Evolutionary conservation across 2,329 filamentous ascomycete species (phyloP), one percentile per base, ranked within the genome.

Genomic region (Bipolaris sorokiniana): DNA sequence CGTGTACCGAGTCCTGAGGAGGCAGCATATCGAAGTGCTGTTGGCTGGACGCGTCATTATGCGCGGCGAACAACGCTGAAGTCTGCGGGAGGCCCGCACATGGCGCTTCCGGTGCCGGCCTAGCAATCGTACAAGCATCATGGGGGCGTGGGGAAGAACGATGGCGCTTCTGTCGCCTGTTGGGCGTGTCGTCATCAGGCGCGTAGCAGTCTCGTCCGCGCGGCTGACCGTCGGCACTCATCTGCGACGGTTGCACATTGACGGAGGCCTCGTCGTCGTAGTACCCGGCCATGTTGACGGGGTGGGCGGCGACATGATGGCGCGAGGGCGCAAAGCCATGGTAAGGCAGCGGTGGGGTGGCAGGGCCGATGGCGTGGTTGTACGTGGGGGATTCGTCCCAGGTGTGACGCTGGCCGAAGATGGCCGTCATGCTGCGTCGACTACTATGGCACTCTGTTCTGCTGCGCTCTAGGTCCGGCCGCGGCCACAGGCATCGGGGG

Each of bases 21-120:
- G 73, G 68, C 1, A 68, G 62, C 71, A 75, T 73, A 41, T 72
- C 69, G 56, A 71, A 74, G 1, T 65, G 53, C 28, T 62, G 13
- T 23, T 34, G 54, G 40, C 44, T 46, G 5, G 66, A 53, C 23
- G 65, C 62, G 34, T 54, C 42, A 36, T 63, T 64, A 28, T 51
- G 56, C 6, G 58, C 50, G 1, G 57, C 62, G 9, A 57, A 59
- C 5, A 47, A 28, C n/a, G 59, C 55, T n/a, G 57, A 10, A 3
- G 23, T 50, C 38, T 56, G 44, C 34, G 56, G 58, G 16, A 52
- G 50, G 55, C 48, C 44, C 15, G 28, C 23, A 22, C 42, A 45
- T n/a, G 40, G 15, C 44, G 54, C 26, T 16, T 46, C 46, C 15
- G 46, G 34, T 4, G 42, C 36, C 20, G 54, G 36, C n/a, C 28